Evolutionary conservation across 228 moss, liverwort and hornwort species (phyloP).

Genomic region (Sphagnum fallax): DNA sequence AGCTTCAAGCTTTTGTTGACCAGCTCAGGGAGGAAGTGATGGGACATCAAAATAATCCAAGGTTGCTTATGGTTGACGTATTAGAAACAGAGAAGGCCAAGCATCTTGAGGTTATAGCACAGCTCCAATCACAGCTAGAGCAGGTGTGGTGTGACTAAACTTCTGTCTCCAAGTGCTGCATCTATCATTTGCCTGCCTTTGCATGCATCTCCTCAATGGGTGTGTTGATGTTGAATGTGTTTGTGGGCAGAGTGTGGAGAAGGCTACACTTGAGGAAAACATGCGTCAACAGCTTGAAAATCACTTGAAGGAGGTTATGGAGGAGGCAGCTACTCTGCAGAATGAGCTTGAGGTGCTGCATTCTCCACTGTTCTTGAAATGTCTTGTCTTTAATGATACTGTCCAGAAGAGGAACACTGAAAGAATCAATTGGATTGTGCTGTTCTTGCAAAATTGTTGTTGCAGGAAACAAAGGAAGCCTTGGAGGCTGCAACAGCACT

Average conservation of each 20-base stretch:
- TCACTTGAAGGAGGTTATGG: conserved; percentile 43
- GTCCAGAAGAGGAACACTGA: too few species aligned
- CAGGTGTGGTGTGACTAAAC: conserved; percentile 12
- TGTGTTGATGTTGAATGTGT: too few species aligned
- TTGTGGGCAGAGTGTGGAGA: conserved; percentile 33
- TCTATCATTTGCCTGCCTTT: too few species aligned
- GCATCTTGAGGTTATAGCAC: conserved; percentile 27
- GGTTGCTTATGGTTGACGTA: conserved; percentile 13
- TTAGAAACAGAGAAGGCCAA: conserved; percentile 26
- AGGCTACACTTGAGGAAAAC: conserved; percentile 24
- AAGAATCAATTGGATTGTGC: too few species aligned
- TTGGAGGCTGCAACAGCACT: conserved; percentile 42
- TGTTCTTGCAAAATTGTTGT: neutral
- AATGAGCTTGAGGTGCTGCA: conserved; percentile 57
- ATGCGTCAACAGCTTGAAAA: conserved; percentile 30
- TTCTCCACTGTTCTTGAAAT: too few species aligned
- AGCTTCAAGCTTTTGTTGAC: conserved; percentile 61
- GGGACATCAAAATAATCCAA: conserved; percentile 15
- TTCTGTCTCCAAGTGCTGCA: too few species aligned
- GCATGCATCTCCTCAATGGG: too few species aligned
- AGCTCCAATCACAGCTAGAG: conserved; percentile 32
- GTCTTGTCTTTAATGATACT: too few species aligned
- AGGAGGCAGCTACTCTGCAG: conserved; percentile 37
- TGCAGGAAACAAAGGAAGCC: conserved; percentile 44
- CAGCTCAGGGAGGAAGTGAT: conserved; percentile 42